Conservation (phyloP, 306 rosid genomes). For the Quercus glauca region DNA sequence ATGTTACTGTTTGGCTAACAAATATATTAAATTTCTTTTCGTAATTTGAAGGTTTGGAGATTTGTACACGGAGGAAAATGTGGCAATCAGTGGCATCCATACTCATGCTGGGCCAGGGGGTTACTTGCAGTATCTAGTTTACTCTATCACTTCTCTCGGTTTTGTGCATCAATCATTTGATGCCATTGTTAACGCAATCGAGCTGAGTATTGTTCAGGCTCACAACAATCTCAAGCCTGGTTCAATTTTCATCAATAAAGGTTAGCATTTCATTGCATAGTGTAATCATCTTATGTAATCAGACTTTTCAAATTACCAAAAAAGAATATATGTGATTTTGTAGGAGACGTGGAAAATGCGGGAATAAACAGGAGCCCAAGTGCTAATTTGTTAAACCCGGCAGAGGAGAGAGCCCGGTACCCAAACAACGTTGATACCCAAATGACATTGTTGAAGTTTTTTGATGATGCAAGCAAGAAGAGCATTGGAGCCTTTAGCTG, state of each 20-base stretch:
- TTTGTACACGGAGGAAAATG: constrained; percentile 66
- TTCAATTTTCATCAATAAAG: constrained; percentile 53
- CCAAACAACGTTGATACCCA: constrained; percentile 52
- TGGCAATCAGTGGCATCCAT: constrained; percentile 84
- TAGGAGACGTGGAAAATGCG: constrained; percentile 64
- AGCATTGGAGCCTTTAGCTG: constrained; percentile 70
- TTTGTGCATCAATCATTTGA: constrained; percentile 83
- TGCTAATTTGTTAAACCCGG: constrained; percentile 71
- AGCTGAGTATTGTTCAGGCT: constrained; percentile 67
- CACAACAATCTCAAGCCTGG: constrained; percentile 69
- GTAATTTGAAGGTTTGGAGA: constrained; percentile 52
- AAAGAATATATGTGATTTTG: not conserved
- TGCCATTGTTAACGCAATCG: constrained; percentile 62
- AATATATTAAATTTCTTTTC: not conserved
- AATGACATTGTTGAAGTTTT: constrained; percentile 71
- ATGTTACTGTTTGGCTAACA: not conserved
- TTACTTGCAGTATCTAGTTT: constrained; percentile 68
- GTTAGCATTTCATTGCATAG: constrained; percentile 16
- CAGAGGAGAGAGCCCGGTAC: constrained; percentile 63
- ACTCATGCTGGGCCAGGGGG: constrained; percentile 96
- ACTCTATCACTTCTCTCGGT: constrained; percentile 63
- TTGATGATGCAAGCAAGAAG: constrained; percentile 43
- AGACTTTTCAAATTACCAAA: no score
- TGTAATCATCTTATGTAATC: not conserved
- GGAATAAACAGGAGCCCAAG: constrained; percentile 85